Percentiles rank a stretch among this genome's conserved stretches.
phyloP scores from a whole-genome alignment of 2,329 filamentous ascomycete species.

The Pyricularia sp. region DNA sequence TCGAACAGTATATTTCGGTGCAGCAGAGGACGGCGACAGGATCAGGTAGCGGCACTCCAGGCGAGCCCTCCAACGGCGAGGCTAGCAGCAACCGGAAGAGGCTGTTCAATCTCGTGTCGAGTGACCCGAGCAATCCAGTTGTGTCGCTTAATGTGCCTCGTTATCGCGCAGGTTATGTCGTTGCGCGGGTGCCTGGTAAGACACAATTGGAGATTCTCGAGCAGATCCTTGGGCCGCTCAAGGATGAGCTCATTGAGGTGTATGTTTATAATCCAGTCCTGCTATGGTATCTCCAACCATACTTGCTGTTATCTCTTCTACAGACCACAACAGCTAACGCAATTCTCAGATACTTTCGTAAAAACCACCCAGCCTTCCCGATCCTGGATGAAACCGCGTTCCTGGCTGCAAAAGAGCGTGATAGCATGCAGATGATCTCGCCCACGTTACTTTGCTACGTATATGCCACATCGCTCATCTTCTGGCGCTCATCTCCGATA shows the following conservation, averaged over 20 bases:
- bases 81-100: neutral
- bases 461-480: conserved; percentile 47
- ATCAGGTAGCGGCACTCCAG: neutral
- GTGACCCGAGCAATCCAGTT: conserved; percentile 32
- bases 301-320: neutral
- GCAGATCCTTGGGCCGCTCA: conserved; percentile 46
- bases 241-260: conserved; percentile 38
- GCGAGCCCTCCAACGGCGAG: neutral
- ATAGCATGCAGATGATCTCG: conserved; percentile 35
- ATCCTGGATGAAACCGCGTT: conserved; percentile 48
- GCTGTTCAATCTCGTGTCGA: conserved; percentile 5
- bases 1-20: conserved; percentile 33
- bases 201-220: conserved; percentile 34
- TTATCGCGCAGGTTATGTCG: neutral
- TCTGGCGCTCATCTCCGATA: conserved; percentile 44
- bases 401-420: conserved; percentile 30
- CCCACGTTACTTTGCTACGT: conserved; percentile 47
- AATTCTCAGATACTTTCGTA: conserved; percentile 34
- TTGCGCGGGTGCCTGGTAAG: conserved; percentile 1
- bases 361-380: conserved; percentile 51
- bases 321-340: conserved; percentile 27
- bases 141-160: conserved; percentile 34
- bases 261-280: conserved; percentile 26
- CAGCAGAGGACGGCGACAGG: neutral
- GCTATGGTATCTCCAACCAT: neutral